Evolutionary conservation across 148 eudicot species (phyloP), one percentile per base, ranked within the genome.

Genomic region (Chenopodium album): DNA sequence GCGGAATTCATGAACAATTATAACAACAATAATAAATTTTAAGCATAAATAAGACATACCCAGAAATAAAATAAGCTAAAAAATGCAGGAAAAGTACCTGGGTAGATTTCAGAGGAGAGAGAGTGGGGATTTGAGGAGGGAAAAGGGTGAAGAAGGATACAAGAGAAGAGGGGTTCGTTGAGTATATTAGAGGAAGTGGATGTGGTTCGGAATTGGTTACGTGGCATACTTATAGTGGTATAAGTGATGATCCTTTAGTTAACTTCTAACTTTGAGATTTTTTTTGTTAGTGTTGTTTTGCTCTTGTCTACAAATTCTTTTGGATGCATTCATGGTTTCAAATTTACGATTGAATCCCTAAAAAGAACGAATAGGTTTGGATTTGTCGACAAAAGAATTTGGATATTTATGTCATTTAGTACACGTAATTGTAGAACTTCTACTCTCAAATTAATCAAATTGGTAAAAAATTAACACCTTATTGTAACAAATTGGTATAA

Each of bases 141-240:
- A 34, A 32, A 48, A 63, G 71, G 41, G 20, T 17, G 64, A 29
- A 73, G 14, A 72, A 46, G 10, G n/a, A 29, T 41, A 37, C 9
- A 3, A 77, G 26, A 34, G 48, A 69, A 74, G 67, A 14, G 68
- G 67, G 73, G 70, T 48, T 48, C 52, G 60, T 56, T 4, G 75
- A 20, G 85, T 14, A 73, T 68, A 78, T 78, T 62, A 78, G 76
- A 81, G 76, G 82, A 73, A 74, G 47, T 79, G 87, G 87, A 82
- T 85, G 87, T 85, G 87, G 87, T 76, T 63, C 71, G 68, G 78
- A 82, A 76, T 71, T 0, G 71, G 54, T 75, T 82, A 85, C 87
- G 87, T 85, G 87, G 78, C 85, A 63, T 69, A 19, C 2, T 79
- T 63, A 34, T 54, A 68, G 60, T 78, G 78, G 76, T 66, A 73